These are phyloP conservation scores for Fusarium pseudograminearum DNA, from an alignment of 2,329 filamentous ascomycete genomes.

Conservation along the genomic window DNA sequence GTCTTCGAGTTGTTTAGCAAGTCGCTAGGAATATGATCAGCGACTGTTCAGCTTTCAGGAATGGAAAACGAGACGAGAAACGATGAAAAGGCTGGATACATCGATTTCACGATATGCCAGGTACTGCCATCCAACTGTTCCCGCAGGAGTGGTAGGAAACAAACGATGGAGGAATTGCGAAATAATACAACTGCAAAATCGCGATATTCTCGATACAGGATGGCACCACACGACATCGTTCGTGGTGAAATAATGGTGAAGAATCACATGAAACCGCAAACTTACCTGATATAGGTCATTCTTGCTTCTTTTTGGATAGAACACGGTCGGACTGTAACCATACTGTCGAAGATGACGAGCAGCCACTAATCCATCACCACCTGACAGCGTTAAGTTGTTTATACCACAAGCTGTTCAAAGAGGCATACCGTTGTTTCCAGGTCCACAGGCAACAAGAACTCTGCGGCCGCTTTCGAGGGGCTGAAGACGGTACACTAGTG, in stretches of 20 bases:
- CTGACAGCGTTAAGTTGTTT: slow-evolving; percentile 49
- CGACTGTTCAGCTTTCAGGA: slow-evolving; percentile 24
- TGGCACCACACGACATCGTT: neutral
- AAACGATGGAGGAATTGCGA: slow-evolving; percentile 34
- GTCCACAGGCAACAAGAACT: slow-evolving; percentile 91
- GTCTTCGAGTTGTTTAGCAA: slow-evolving; percentile 85
- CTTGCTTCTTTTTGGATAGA: slow-evolving; percentile 92
- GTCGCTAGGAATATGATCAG: slow-evolving; percentile 68
- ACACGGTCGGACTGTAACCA: slow-evolving; percentile 88
- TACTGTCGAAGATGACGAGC: slow-evolving; percentile 93
- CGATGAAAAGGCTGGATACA: slow-evolving; percentile 12
- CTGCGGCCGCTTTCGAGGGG: slow-evolving; percentile 77
- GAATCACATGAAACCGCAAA: slow-evolving; percentile 52
- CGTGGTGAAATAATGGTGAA: slow-evolving; percentile 23
- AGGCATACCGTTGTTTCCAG: slow-evolving; percentile 75
- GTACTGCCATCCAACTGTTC: slow-evolving; percentile 24
- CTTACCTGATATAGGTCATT: slow-evolving; percentile 87
- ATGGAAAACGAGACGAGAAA: slow-evolving; percentile 14
- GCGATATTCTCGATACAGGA: neutral
- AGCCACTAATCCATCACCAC: slow-evolving; percentile 94
- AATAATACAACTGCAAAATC: slow-evolving; percentile 38
- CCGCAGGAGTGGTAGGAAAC: slow-evolving; percentile 31
- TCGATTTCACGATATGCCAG: slow-evolving; percentile 11
- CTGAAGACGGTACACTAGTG: slow-evolving; percentile 84
- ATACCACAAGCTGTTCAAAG: neutral